Percentiles rank a stretch among this genome's conserved stretches.
These are phyloP conservation scores for Goffeauzyma gilvescens DNA, from an alignment of 768 basidiomycete genomes.

Conservation along the genomic window DNA sequence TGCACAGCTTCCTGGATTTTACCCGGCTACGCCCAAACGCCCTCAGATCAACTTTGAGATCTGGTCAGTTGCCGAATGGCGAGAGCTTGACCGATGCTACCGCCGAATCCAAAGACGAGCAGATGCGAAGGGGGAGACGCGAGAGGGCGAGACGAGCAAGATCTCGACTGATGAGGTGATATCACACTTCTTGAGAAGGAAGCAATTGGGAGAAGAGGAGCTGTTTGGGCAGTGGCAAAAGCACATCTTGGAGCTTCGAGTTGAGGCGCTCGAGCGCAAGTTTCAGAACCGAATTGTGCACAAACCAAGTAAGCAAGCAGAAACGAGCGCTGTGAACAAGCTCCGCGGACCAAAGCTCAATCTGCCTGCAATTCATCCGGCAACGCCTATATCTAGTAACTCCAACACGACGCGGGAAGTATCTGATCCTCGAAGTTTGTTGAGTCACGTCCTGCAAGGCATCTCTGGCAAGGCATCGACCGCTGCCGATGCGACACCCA, in stretches of 20 bases:
- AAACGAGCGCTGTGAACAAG: no score
- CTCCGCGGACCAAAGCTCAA: no score
- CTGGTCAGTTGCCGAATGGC: slow-evolving; percentile 69
- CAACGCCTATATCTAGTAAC: no score
- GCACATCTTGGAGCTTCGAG: slow-evolving; percentile 39
- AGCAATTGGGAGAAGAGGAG: slow-evolving; percentile 27
- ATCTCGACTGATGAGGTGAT: slow-evolving; percentile 45
- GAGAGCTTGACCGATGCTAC: slow-evolving; percentile 55
- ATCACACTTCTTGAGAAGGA: slow-evolving; percentile 37
- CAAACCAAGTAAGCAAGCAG: no score
- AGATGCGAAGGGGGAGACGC: slow-evolving; percentile 23
- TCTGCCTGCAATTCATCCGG: no score
- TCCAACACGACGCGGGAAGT: no score
- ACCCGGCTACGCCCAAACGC: not conserved
- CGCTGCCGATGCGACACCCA: no score
- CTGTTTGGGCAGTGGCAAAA: slow-evolving; percentile 45
- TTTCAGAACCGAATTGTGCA: no score
- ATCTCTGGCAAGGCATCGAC: no score
- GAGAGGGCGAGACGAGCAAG: slow-evolving; percentile 40
- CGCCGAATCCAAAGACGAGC: slow-evolving; percentile 40
- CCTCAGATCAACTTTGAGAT: not conserved
- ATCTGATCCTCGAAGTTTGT: no score
- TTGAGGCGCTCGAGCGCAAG: slow-evolving; percentile 37
- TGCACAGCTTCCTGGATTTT: not conserved
- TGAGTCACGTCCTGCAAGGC: no score